A percentile compares a stretch with the other conserved stretches of the same genome.
Conservation (phyloP, 495 filamentous ascomycete genomes). For the Penicillium chermesinum region DNA sequence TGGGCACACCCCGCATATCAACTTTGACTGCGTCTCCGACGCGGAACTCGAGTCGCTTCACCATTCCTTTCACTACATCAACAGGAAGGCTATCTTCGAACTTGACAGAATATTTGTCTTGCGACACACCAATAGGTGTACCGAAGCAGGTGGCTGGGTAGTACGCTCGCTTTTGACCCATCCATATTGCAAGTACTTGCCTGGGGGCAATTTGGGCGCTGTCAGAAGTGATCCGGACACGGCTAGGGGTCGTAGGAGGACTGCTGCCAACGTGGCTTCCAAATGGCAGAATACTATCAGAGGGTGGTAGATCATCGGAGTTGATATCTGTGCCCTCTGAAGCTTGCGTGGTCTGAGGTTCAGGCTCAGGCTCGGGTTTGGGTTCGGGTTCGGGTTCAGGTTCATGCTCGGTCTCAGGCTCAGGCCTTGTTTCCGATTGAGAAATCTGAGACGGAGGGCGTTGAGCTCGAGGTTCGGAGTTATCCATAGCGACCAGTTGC, state of each 20-base stretch:
- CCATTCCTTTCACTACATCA: conserved; percentile 36
- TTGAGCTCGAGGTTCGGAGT: not conserved
- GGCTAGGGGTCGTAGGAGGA: conserved; percentile 12
- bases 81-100: conserved; percentile 43
- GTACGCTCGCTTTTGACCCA: conserved; percentile 43
- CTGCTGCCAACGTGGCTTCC: conserved; percentile 6
- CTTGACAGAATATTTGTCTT: conserved; percentile 39
- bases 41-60: conserved; percentile 46
- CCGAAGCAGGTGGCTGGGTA: conserved; percentile 49
- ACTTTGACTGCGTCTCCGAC: conserved; percentile 50
- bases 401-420: no score
- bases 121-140: conserved; percentile 31
- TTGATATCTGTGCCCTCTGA: conserved; percentile 15
- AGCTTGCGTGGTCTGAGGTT: conserved; percentile 6
- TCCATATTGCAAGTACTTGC: conserved; percentile 49
- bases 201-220: conserved; percentile 32
- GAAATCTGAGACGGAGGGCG: not conserved
- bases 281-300: conserved; percentile 8
- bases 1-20: conserved; percentile 42
- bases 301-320: conserved; percentile 2
- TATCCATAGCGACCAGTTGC: conserved; percentile 8
- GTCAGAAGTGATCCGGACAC: conserved; percentile 1
- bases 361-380: not conserved
- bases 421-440: no score
- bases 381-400: not conserved